Base-by-base conservation (phyloP, 2,329 filamentous ascomycete genomes). In the Clonostachys byssicola region DNA sequence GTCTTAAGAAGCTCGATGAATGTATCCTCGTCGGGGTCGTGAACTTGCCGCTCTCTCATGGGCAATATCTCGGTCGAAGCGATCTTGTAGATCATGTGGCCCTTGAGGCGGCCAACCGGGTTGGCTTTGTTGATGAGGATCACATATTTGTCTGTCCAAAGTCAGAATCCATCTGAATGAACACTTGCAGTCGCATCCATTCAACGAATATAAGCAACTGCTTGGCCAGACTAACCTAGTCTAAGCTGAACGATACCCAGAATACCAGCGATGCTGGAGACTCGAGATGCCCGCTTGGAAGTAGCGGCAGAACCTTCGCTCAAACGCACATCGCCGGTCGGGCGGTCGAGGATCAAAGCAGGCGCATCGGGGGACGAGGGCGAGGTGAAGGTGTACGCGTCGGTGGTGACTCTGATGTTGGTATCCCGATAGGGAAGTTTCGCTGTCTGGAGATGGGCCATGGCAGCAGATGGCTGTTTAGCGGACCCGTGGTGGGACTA, bases 41-140 rank as follows among this genome's bases (percentile, higher is more conserved):
- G 89, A 52, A 97, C 83, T 55, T 89, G 86, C 55, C 90, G 87
- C 71, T 97, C 94, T 67, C 92, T 90, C 63, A 99, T 82, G 42
- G 94, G 92, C 35, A 99, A 79, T 65, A 99, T 90, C 62, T 99
- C 94, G 53, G 92, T 96, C 13, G 89, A 80, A 56, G 89, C 75
- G 56, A 99, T 82, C 68, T 90, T 95, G 80, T 97, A 97, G 30
- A 97, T 84, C 84, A 94, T 95, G 67, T 99, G 90, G 52, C 94
- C 94, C 69, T 92, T 94, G 56, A 99, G 80, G 47, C 92, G 83
- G 51, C 92, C 94, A 68, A 97, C 84, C 36, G 91, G 88, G 63
- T 92, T 84, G 47, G 91, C 89, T 70, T 99, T 97, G 57, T 89
- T 96, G 66, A 99, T 95, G 61, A 95, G 81, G 62, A 99, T 88